Conservation (phyloP, 305 asterid species). For the Stenogyne calaminthoides region DNA sequence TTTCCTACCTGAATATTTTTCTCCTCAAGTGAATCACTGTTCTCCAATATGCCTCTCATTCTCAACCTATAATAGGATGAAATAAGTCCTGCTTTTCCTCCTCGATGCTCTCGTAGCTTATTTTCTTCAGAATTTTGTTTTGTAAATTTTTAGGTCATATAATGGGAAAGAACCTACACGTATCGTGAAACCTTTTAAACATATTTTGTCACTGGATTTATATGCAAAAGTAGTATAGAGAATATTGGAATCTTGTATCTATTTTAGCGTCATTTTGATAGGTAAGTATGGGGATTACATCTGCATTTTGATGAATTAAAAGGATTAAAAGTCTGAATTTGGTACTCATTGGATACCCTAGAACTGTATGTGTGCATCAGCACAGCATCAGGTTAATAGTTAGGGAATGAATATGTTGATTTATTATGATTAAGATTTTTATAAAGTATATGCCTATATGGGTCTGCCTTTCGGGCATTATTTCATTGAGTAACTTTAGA, state of each 20-base stretch:
- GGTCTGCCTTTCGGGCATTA: too few species aligned
- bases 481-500: neutral
- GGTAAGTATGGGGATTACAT: neutral
- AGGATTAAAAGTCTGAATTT: neutral
- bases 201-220: neutral
- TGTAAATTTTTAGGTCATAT: neutral
- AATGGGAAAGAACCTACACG: conserved; percentile 5
- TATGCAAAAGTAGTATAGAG: neutral
- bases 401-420: too few species aligned
- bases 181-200: conserved; percentile 1
- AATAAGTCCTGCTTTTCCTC: conserved; percentile 2
- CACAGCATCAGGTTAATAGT: neutral
- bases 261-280: neutral
- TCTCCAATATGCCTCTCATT: neutral
- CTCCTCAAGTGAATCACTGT: conserved; percentile 11
- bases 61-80: conserved; percentile 3
- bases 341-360: neutral
- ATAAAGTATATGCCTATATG: too few species aligned
- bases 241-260: neutral
- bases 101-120: neutral
- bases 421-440: too few species aligned
- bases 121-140: conserved; percentile 15
- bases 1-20: neutral
- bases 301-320: neutral
- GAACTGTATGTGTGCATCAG: neutral